These are phyloP conservation scores for Cupressus sempervirens DNA, from an alignment of 75 land plant species.

Conservation along the genomic window DNA sequence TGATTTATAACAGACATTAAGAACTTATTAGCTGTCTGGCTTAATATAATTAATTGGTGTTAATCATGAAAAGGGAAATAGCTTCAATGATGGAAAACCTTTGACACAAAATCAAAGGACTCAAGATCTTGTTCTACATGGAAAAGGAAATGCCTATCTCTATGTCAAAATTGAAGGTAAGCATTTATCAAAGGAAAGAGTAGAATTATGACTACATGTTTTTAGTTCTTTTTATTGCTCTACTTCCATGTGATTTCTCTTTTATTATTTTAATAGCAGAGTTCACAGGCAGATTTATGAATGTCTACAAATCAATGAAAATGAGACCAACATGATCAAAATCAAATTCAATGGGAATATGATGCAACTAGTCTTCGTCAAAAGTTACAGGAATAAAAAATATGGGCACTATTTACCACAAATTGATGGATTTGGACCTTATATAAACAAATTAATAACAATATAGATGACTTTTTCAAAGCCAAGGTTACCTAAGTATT, in stretches of 20 bases:
- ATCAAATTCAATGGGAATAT: neutral
- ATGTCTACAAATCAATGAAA: conserved; percentile 21
- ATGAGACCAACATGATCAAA: neutral
- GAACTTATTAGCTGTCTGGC: neutral
- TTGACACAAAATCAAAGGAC: conserved; percentile 6
- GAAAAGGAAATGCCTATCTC: neutral
- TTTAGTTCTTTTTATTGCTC: neutral
- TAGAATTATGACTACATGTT: conserved; percentile 6
- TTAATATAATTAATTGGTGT: neutral
- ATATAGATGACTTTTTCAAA: neutral
- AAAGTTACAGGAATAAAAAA: neutral
- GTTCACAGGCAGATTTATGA: conserved; percentile 43
- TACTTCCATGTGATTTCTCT: neutral
- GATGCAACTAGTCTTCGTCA: neutral
- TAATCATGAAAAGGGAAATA: conserved; percentile 3
- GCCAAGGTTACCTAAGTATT: neutral
- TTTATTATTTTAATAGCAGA: conserved; percentile 19
- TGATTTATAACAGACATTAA: neutral
- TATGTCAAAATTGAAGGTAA: conserved; percentile 44
- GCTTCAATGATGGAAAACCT: conserved; percentile 10
- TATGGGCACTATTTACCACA: neutral
- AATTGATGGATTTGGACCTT: neutral
- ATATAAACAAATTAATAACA: neutral
- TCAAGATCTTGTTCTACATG: neutral
- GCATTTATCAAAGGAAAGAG: neutral